These are phyloP conservation scores for Sambucus nigra DNA, from an alignment of 129 eudicot species.

Conservation along the genomic window DNA sequence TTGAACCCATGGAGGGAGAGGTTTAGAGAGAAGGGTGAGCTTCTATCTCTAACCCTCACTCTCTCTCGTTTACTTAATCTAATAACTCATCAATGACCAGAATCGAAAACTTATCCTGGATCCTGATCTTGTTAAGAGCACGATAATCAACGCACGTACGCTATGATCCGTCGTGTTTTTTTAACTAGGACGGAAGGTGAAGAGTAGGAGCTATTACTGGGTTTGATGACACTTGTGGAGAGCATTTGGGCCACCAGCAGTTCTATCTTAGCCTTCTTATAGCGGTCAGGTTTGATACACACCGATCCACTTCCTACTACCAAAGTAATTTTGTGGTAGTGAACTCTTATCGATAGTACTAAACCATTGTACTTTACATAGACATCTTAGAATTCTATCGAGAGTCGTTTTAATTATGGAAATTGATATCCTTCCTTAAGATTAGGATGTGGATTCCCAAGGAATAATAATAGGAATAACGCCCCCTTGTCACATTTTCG, in stretches of 20 bases:
- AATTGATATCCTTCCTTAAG: not conserved
- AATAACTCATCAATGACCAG: constrained; percentile 3
- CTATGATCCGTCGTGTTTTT: constrained; percentile 3
- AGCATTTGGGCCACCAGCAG: not conserved
- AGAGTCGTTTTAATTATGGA: not conserved
- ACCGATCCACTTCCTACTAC: not conserved
- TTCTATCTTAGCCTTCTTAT: constrained; percentile 1
- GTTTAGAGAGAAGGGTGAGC: no score
- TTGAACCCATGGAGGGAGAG: no score
- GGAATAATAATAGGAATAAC: not conserved
- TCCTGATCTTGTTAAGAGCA: not conserved
- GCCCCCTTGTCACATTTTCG: not conserved
- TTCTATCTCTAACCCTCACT: no score
- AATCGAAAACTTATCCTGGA: constrained; percentile 1
- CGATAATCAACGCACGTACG: constrained; percentile 3
- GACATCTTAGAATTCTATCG: not conserved
- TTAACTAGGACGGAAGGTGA: not conserved
- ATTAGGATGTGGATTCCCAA: not conserved
- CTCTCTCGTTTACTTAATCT: no score
- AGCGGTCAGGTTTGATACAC: not conserved
- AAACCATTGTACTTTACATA: not conserved
- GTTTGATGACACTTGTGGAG: not conserved
- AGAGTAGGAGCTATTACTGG: not conserved
- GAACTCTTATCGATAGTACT: not conserved
- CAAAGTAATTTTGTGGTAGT: not conserved